A percentile compares a stretch with the other conserved stretches of the same genome.
Evolutionary conservation across 78 protist species (phyloP).

Genomic region (Anaeramoeba ignava): DNA sequence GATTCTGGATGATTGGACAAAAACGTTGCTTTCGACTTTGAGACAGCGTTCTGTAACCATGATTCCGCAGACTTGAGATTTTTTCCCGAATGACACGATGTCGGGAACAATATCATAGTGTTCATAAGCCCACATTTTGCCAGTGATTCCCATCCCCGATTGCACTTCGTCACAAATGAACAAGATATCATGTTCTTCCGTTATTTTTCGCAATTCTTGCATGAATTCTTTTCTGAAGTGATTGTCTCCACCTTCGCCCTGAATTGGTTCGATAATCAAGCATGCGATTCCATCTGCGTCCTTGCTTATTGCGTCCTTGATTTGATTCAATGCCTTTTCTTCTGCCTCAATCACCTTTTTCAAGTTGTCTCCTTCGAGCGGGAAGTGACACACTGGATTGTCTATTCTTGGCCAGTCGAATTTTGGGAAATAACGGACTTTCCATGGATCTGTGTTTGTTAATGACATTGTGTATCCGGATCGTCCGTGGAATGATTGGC

Average conservation of each 20-base stretch:
- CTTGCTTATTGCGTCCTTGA: too few relatives aligned
- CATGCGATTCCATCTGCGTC: conserved; percentile 30
- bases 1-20: conserved; percentile 21
- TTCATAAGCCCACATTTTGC: conserved; percentile 46
- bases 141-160: conserved; percentile 56
- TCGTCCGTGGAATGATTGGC: too few relatives aligned
- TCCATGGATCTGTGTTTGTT: too few relatives aligned
- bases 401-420: too few relatives aligned
- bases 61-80: conserved; percentile 53
- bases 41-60: conserved; percentile 31
- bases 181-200: conserved; percentile 24
- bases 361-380: too few relatives aligned
- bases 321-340: too few relatives aligned
- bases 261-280: conserved; percentile 46
- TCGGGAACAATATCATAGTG: conserved; percentile 37
- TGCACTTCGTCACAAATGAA: conserved; percentile 49
- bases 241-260: conserved; percentile 61
- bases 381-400: too few relatives aligned
- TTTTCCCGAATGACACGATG: conserved; percentile 31
- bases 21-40: conserved; percentile 7
- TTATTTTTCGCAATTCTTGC: conserved; percentile 17
- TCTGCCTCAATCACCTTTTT: too few relatives aligned
- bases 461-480: too few relatives aligned
- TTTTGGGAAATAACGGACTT: too few relatives aligned
- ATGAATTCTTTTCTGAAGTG: conserved; percentile 17